Evolutionary conservation across 768 basidiomycete species (phyloP).

Genomic region (Boletus coccyginus): DNA sequence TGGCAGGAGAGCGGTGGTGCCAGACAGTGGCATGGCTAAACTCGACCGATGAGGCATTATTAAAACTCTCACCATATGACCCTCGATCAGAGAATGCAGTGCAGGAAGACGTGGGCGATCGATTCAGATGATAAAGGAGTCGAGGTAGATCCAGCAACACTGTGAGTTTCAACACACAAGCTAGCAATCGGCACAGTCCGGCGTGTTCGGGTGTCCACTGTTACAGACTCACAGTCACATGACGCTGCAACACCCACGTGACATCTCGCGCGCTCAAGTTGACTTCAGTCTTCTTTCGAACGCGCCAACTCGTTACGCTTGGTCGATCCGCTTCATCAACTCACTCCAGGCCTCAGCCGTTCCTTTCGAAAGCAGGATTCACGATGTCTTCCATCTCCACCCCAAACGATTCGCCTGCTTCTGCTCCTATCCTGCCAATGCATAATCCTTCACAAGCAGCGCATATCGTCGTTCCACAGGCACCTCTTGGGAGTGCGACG

Average conservation of each 20-base stretch:
- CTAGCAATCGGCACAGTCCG: no score
- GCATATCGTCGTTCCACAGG: conserved; percentile 73
- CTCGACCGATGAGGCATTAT: neutral
- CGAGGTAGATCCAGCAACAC: neutral
- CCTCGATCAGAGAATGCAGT: neutral
- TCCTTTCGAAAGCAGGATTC: neutral
- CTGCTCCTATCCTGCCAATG: conserved; percentile 70
- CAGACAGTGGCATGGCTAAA: neutral
- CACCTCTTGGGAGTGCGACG: conserved; percentile 68
- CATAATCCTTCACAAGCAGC: conserved; percentile 85
- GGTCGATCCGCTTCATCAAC: conserved; percentile 1
- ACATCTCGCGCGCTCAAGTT: conserved; percentile 28
- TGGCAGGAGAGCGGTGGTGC: conserved; percentile 4
- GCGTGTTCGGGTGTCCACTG: no score
- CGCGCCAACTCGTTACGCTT: conserved; percentile 6
- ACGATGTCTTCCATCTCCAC: conserved; percentile 57
- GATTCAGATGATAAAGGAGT: neutral
- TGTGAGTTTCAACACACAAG: neutral
- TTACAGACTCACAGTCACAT: conserved; percentile 7
- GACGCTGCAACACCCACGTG: conserved; percentile 22
- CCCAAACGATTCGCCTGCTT: conserved; percentile 63
- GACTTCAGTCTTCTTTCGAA: conserved; percentile 5
- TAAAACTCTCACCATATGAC: neutral
- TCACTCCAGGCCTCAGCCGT: neutral
- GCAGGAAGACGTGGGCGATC: neutral